These are phyloP conservation scores for Trichoderma koningiopsis DNA, from an alignment of 2,329 filamentous ascomycete species.

Conservation along the genomic window DNA sequence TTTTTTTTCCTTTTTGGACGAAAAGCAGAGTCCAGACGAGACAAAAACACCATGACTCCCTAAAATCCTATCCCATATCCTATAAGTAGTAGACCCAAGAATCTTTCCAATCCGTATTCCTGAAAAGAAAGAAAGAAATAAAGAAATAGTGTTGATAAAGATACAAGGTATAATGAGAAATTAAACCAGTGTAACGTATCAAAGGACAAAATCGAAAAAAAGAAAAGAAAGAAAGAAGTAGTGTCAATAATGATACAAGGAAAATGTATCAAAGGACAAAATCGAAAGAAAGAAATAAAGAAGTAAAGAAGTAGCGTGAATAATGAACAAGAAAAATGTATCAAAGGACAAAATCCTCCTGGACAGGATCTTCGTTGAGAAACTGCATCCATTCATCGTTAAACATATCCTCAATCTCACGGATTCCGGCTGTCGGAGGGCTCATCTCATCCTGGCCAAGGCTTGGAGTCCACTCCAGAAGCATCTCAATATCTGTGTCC, in stretches of 20 bases:
- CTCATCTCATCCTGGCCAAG: too few species aligned
- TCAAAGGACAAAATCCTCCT: neutral
- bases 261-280: neutral
- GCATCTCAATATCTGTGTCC: too few species aligned
- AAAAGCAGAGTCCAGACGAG: neutral
- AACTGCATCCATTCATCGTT: too few species aligned
- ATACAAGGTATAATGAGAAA: neutral
- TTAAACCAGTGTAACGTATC: neutral
- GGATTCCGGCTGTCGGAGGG: too few species aligned
- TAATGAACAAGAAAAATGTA: too few species aligned
- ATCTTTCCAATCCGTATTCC: neutral
- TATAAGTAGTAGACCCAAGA: neutral
- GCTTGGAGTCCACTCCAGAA: too few species aligned
- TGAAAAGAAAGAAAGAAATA: neutral
- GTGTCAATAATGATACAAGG: too few species aligned
- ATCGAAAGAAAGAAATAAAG: too few species aligned
- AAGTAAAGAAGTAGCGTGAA: too few species aligned
- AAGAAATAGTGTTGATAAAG: neutral
- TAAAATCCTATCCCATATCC: neutral
- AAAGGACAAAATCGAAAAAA: neutral
- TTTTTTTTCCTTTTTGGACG: too few species aligned
- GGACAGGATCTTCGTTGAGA: neutral
- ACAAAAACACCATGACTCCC: neutral
- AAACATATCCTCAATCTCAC: too few species aligned
- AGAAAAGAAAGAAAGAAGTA: too few species aligned